Base-by-base conservation (phyloP, 805 yeast species). In the Myxozyma geophila region DNA sequence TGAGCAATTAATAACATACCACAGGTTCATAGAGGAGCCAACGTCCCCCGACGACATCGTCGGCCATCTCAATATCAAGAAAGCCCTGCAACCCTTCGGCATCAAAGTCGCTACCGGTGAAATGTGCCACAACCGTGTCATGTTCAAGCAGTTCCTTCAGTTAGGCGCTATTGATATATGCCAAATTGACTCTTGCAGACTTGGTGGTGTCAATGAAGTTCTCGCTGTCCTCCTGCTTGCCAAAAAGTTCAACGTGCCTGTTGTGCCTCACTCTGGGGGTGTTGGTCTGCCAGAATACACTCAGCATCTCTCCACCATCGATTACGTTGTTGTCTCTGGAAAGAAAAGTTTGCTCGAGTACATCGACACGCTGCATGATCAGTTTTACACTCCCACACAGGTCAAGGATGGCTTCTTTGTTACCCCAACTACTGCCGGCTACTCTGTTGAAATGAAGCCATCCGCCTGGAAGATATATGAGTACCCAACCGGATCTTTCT, bases 21-120 rank as follows among this genome's bases (percentile, higher is more conserved):
- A 40, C 37, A 52, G 54, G 58, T 75, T 75, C 55, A 75, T 75
- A 61, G 78, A 75, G 59, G 78, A 75, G 66, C 78, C 78, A 17
- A 75, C 78, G 12, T 73, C 76, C 10, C 78, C 78, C 10, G 78
- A 75, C 51, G 78, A 75, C 62, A 64, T 75, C 17, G 67, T 75
- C 8, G 78, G 78, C 47, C 78, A 75, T 61, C 56, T 62, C 51
- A 73, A 72, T 9, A 67, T 75, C 58, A 63, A 68, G 39, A 69
- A 73, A 36, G 78, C 76, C 13, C 69, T 75, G 41, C 67, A 67
- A 58, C 73, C 71, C 9, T 61, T 70, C 50, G 78, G 77, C 1
- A 71, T 75, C 67, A 68, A 70, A 46, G 78, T 75, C 10, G 78
- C 78, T 10, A 75, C 78, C n/a, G 78, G 78, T 28, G 78, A 75